Percentiles rank a stretch among this genome's conserved stretches.
These are phyloP conservation scores for Colletotrichum sp. DNA, from an alignment of 2,329 filamentous ascomycete genomes.

Conservation along the genomic window DNA sequence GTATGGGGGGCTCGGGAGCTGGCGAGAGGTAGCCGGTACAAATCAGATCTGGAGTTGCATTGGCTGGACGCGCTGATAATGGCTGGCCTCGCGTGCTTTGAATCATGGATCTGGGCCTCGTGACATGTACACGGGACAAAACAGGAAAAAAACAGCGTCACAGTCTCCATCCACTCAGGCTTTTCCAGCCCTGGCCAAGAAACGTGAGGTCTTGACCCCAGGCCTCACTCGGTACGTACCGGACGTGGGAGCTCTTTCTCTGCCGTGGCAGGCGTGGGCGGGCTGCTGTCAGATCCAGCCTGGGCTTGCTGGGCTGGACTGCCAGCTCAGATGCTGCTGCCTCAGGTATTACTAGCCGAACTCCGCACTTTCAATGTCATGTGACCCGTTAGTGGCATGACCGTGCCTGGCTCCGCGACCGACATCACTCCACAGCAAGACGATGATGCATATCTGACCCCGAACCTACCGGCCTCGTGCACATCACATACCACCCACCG, in stretches of 20 bases:
- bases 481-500: neutral
- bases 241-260: neutral
- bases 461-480: neutral
- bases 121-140: neutral
- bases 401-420: neutral
- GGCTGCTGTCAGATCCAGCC: neutral
- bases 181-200: neutral
- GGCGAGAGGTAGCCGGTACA: neutral
- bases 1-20: neutral
- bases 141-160: neutral
- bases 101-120: neutral
- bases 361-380: neutral
- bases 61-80: neutral
- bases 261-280: neutral
- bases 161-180: neutral
- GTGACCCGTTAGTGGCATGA: slow-evolving; percentile 12
- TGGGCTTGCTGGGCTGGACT: neutral
- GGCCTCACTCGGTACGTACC: neutral
- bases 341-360: neutral
- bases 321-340: neutral
- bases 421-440: neutral
- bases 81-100: neutral
- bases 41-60: neutral
- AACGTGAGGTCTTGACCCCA: neutral
- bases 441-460: neutral